Percentiles rank a stretch among this genome's conserved stretches.
Evolutionary conservation across 768 basidiomycete species (phyloP).

Genomic region (Lactifluus volemus): DNA sequence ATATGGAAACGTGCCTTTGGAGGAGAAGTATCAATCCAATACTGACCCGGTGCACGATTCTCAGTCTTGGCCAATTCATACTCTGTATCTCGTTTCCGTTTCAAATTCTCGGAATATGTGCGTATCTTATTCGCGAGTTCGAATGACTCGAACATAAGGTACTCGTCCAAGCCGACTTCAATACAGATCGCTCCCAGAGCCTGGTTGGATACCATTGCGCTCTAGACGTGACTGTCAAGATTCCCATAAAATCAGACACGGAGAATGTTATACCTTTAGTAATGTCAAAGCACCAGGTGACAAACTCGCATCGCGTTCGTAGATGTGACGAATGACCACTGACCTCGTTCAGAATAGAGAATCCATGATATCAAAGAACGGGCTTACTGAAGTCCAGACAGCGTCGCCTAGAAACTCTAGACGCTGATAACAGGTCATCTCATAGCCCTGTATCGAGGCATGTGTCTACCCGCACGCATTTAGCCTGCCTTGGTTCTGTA

Average conservation of each 20-base stretch:
- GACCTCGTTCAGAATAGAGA: constrained; percentile 5
- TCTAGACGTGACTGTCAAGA: constrained; percentile 33
- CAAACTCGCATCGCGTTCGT: constrained; percentile 48
- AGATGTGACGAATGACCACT: constrained; percentile 75
- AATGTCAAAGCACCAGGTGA: constrained; percentile 72
- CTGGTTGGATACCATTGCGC: constrained; percentile 80
- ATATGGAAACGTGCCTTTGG: constrained; percentile 50
- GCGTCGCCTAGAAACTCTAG: constrained; percentile 85
- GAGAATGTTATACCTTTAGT: constrained; percentile 46
- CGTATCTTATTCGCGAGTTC: constrained; percentile 43
- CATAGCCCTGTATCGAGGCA: constrained; percentile 46
- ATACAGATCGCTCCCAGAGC: constrained; percentile 71
- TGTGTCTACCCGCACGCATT: constrained; percentile 46
- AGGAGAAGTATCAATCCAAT: constrained; percentile 68
- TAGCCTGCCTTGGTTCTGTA: neutral
- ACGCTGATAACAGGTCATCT: constrained; percentile 57
- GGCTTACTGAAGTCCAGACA: constrained; percentile 72
- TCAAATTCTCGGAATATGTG: constrained; percentile 43
- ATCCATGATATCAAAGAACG: neutral
- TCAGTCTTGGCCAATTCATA: constrained; percentile 39
- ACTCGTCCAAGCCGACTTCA: constrained; percentile 51
- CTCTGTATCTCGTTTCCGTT: constrained; percentile 39
- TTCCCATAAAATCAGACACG: neutral
- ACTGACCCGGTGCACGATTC: constrained; percentile 50
- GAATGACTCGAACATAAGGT: constrained; percentile 51